Evolutionary conservation across 352 stramenopile genomes (phyloP), one percentile per base, ranked within the genome.

Genomic region (Globisporangium lucens): DNA sequence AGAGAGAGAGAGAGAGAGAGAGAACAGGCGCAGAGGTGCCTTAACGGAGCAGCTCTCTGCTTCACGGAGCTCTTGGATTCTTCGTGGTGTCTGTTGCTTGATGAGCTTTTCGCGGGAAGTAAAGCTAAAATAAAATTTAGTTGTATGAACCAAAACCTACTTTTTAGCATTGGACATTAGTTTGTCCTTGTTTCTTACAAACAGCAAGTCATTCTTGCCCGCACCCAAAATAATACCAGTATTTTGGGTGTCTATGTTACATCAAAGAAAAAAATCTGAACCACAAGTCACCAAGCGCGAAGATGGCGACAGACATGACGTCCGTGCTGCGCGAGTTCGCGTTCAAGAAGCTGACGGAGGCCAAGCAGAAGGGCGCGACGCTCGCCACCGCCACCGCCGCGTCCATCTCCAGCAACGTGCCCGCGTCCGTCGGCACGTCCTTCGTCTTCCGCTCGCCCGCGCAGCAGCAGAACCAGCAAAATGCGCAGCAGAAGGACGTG

Each of bases 301-400:
- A 71, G 15, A 91, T 93, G 82, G 76, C 76, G 69, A 89, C 72
- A 8, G 77, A 87, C 55, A 82, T 87, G 79, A 87, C 85, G 61
- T 76, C 80, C 53, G 75, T 79, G 75, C 76, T 93, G 66, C 78
- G 83, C 33, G 80, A 88, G 29, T 90, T 90, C 69, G 85, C 85
- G 68, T 75, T 87, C 65, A 90, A 89, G 74, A 93, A 90, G 76
- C 74, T 93, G 22, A 77, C 79, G 46, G 83, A 90, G 66, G 85
- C 85, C 30, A 80, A 85, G 63, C 77, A 89, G 61, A 80, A 78
- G 36, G 81, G 85, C 56, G 77, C 81, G 61, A 81, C 80, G 66
- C 72, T 92, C 33, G 84, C 84, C 27, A 79, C 75, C 6, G 80
- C 74, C 15, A 84, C 83, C 12, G 78, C 78, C 8, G 73, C 69